A percentile compares a stretch with the other conserved stretches of the same genome.
Evolutionary conservation across 2,329 filamentous ascomycete genomes (phyloP).

Genomic region (Fusarium piperis): DNA sequence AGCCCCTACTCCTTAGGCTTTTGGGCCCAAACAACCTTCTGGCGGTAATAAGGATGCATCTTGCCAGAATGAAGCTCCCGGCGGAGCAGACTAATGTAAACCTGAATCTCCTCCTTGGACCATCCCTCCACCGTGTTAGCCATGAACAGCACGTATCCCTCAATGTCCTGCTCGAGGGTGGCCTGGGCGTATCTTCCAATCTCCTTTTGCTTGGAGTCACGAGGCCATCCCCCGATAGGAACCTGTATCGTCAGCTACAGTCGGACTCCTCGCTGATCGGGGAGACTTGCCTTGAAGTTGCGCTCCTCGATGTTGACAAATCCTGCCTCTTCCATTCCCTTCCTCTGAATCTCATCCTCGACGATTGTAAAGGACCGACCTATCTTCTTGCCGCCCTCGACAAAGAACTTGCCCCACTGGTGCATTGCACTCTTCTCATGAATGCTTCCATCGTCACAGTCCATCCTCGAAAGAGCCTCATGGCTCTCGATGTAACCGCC

Average conservation of each 20-base stretch:
- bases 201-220: conserved; percentile 8
- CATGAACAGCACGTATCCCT: conserved; percentile 35
- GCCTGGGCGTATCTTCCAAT: conserved; percentile 25
- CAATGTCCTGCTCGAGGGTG: conserved; percentile 31
- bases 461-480: conserved; percentile 22
- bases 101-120: conserved; percentile 26
- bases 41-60: conserved; percentile 28
- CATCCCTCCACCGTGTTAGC: conserved; percentile 30
- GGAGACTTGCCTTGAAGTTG: conserved; percentile 12
- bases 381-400: conserved; percentile 22
- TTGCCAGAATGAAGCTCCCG: conserved; percentile 25
- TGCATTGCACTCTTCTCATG: conserved; percentile 23
- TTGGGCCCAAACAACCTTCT: conserved; percentile 27
- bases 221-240: conserved; percentile 26
- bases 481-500: conserved; percentile 27
- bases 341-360: conserved; percentile 18
- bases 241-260: background rate
- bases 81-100: conserved; percentile 32
- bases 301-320: conserved; percentile 20
- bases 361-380: conserved; percentile 24
- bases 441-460: conserved; percentile 21
- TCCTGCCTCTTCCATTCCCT: conserved; percentile 15
- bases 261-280: rapidly evolving
- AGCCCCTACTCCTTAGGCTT: conserved; percentile 4
- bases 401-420: conserved; percentile 35